Evolutionary conservation across 2,329 filamentous ascomycete species (phyloP).

Genomic region (Botrytis tulipae): DNA sequence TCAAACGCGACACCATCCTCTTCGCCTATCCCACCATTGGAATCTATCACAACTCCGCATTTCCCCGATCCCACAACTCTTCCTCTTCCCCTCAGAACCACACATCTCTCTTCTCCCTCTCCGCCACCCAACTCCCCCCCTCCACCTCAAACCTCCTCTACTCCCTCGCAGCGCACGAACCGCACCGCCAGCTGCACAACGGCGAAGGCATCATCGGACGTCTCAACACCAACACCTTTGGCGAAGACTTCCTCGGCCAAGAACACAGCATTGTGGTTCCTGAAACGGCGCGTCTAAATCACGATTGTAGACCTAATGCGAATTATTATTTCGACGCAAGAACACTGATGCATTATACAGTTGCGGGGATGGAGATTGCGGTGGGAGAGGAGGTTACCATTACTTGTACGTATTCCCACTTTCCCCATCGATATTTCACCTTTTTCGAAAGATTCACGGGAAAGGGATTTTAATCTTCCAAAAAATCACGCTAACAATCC

Average conservation of each 20-base stretch:
- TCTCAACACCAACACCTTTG: conserved; percentile 31
- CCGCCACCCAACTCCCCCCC: conserved; percentile 2
- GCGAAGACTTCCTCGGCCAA: conserved; percentile 22
- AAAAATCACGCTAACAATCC: conserved; percentile 31
- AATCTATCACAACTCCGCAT: conserved; percentile 27
- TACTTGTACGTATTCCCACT: not conserved
- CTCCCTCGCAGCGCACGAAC: conserved; percentile 22
- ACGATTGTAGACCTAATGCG: conserved; percentile 43
- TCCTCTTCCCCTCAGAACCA: not conserved
- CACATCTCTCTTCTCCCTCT: conserved; percentile 19
- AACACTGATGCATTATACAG: conserved; percentile 34
- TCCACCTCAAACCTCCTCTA: conserved; percentile 17
- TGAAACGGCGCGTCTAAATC: conserved; percentile 39
- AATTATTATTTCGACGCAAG: conserved; percentile 21
- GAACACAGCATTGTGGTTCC: conserved; percentile 23
- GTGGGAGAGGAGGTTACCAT: conserved; percentile 31
- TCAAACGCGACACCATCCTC: conserved; percentile 24
- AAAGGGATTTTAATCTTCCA: too few species aligned
- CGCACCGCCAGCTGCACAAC: not conserved
- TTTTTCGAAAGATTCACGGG: too few species aligned
- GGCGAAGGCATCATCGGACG: conserved; percentile 25
- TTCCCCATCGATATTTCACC: too few species aligned
- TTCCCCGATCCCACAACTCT: not conserved
- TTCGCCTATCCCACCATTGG: conserved; percentile 26
- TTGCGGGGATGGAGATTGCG: conserved; percentile 38